These are phyloP conservation scores for Phytopythium kandeliae DNA, from an alignment of 352 stramenopile species.

Conservation along the genomic window DNA sequence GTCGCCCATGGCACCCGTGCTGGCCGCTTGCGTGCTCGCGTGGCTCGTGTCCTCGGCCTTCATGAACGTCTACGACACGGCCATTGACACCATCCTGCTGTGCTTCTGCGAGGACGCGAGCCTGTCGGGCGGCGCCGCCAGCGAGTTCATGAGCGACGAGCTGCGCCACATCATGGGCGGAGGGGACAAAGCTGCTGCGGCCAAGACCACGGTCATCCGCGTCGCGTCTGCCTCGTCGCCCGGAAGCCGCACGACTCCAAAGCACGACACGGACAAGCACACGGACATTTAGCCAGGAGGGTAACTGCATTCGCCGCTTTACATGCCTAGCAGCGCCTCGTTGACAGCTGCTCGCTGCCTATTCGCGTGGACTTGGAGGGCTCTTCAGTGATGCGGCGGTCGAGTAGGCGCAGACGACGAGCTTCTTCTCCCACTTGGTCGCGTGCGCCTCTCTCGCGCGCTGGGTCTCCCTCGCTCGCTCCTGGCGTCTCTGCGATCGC, in stretches of 20 bases:
- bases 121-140: slow-evolving; percentile 47
- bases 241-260: slow-evolving; percentile 5
- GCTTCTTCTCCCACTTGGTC: slow-evolving; percentile 59
- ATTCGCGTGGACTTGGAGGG: background rate
- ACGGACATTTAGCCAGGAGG: slow-evolving; percentile 19
- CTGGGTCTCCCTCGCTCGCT: slow-evolving; percentile 15
- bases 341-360: no score
- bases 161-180: slow-evolving; percentile 57
- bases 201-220: slow-evolving; percentile 34
- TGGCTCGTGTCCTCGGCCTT: slow-evolving; percentile 92
- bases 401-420: slow-evolving; percentile 66
- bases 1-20: slow-evolving; percentile 88
- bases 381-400: slow-evolving; percentile 8
- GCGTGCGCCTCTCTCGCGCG: slow-evolving; percentile 30
- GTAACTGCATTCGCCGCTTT: background rate
- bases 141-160: slow-evolving; percentile 79
- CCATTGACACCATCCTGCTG: slow-evolving; percentile 94
- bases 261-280: slow-evolving; percentile 36
- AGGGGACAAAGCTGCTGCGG: background rate
- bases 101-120: slow-evolving; percentile 95
- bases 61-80: slow-evolving; percentile 92
- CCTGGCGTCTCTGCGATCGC: slow-evolving; percentile 20
- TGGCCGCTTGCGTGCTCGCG: slow-evolving; percentile 70
- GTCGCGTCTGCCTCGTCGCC: slow-evolving; percentile 13
- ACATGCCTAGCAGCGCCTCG: no score